phyloP scores from a whole-genome alignment of 306 rosid genomes.

The Arachis hypogaea region DNA sequence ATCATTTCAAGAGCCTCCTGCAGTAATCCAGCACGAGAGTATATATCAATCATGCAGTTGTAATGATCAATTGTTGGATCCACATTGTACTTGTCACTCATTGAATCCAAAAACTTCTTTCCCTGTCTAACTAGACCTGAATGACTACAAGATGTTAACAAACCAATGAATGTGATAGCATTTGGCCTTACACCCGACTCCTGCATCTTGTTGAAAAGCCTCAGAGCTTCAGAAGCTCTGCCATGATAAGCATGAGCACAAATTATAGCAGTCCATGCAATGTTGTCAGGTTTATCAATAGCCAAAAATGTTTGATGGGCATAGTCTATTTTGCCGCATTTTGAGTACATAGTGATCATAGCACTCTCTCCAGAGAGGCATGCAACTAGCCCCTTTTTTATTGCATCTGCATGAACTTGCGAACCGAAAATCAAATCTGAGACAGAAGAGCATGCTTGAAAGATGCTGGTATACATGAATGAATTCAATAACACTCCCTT shows the following conservation, averaged over 20 bases:
- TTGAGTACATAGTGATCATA: slow-evolving; percentile 70
- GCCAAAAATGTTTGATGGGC: slow-evolving; percentile 57
- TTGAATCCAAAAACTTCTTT: slow-evolving; percentile 54
- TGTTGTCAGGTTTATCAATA: slow-evolving; percentile 56
- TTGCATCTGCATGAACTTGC: slow-evolving; percentile 67
- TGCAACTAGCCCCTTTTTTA: slow-evolving; percentile 54
- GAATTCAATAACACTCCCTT: slow-evolving; percentile 56
- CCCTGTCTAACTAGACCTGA: slow-evolving; percentile 59
- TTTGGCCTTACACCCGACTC: slow-evolving; percentile 54
- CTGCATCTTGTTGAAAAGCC: slow-evolving; percentile 53
- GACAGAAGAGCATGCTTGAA: slow-evolving; percentile 65
- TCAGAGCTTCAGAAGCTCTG: slow-evolving; percentile 54
- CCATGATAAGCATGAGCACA: slow-evolving; percentile 65
- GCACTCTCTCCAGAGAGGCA: slow-evolving; percentile 61
- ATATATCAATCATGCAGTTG: slow-evolving; percentile 63
- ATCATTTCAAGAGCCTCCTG: slow-evolving; percentile 57
- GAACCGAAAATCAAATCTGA: slow-evolving; percentile 52
- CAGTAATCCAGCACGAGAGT: slow-evolving; percentile 60
- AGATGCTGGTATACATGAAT: slow-evolving; percentile 57
- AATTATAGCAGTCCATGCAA: slow-evolving; percentile 69
- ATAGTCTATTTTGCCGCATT: slow-evolving; percentile 61
- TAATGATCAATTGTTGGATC: slow-evolving; percentile 60
- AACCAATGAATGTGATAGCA: slow-evolving; percentile 59
- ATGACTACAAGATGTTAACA: slow-evolving; percentile 65
- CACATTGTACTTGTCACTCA: slow-evolving; percentile 46